These are phyloP conservation scores for Geranomyces variabilis DNA, from an alignment of 192 early-diverging fungal genomes.

Conservation along the genomic window DNA sequence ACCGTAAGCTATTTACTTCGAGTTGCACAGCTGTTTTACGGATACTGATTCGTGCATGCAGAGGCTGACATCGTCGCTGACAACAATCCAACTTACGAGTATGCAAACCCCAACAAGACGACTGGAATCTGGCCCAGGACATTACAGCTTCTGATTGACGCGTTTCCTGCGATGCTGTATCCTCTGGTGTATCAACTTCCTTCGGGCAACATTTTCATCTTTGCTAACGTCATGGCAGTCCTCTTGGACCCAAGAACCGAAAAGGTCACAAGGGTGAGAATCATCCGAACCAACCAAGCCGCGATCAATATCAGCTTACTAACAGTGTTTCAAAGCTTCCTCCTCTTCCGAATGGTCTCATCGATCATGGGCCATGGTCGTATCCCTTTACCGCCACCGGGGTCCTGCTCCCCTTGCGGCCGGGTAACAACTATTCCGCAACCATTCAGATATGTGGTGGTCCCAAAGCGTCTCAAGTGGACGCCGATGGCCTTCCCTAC, in stretches of 20 bases:
- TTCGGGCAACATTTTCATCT: slow-evolving; percentile 40
- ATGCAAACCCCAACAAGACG: slow-evolving; percentile 31
- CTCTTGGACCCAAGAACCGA: slow-evolving; percentile 32
- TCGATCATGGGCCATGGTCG: slow-evolving; percentile 6
- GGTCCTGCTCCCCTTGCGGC: slow-evolving; percentile 38
- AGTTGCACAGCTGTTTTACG: not conserved
- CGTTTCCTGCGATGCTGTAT: slow-evolving; percentile 28
- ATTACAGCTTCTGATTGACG: slow-evolving; percentile 3
- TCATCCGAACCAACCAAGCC: too few species aligned
- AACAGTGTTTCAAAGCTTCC: not conserved
- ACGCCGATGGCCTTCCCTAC: not conserved
- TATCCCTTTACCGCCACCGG: slow-evolving; percentile 34
- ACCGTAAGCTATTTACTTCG: not conserved
- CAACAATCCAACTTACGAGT: slow-evolving; percentile 52
- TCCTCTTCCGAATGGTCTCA: not conserved
- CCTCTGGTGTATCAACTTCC: slow-evolving; percentile 41
- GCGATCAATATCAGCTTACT: not conserved
- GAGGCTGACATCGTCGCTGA: slow-evolving; percentile 17
- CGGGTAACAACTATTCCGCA: slow-evolving; percentile 35
- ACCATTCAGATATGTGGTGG: slow-evolving; percentile 47
- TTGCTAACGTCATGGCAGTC: slow-evolving; percentile 39
- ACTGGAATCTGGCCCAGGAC: not conserved
- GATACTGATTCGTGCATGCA: not conserved
- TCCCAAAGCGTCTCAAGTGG: slow-evolving; percentile 4
- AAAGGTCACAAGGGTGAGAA: slow-evolving; percentile 21